Percentiles rank a stretch among this genome's conserved stretches.
phyloP scores from a whole-genome alignment of 257 asterid genomes.

The Cordia subcordata region DNA sequence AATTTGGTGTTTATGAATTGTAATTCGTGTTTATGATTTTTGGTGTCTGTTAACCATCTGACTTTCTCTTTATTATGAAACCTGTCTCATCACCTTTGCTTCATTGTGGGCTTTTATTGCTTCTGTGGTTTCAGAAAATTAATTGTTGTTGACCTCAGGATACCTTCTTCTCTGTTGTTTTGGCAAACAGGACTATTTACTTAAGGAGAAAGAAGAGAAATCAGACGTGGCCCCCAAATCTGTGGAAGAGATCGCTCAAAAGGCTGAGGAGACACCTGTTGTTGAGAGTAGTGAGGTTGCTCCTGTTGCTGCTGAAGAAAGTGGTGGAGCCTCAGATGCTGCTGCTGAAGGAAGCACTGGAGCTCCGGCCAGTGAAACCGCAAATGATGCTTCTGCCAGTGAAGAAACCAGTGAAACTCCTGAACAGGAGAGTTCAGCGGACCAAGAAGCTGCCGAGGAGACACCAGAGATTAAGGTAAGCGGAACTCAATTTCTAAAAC shows the following conservation, averaged over 20 bases:
- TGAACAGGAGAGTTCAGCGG: constrained; percentile 40
- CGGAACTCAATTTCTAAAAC: background rate
- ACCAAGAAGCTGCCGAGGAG: constrained; percentile 42
- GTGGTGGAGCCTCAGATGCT: constrained; percentile 33
- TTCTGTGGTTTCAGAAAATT: background rate
- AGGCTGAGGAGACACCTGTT: constrained; percentile 40
- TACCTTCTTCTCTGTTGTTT: background rate
- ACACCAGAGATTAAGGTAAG: constrained; percentile 11
- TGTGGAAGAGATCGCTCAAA: constrained; percentile 36
- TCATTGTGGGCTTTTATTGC: constrained; percentile 2
- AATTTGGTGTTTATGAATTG: too few species aligned
- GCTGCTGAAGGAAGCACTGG: constrained; percentile 42
- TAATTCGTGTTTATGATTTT: background rate
- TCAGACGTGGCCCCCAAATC: constrained; percentile 23
- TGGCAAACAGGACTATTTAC: constrained; percentile 55
- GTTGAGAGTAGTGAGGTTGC: constrained; percentile 41
- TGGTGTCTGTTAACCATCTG: background rate
- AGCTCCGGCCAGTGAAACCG: constrained; percentile 40
- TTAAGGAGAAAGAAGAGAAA: constrained; percentile 48
- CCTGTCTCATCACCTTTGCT: background rate
- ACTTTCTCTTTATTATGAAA: too few species aligned
- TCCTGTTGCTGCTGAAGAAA: constrained; percentile 39
- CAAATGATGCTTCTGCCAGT: constrained; percentile 18
- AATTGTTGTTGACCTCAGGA: background rate
- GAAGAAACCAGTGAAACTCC: constrained; percentile 43